Evolutionary conservation across 164 flowering plant genomes (phyloP).

Genomic region (Umbilicus rupestris): DNA sequence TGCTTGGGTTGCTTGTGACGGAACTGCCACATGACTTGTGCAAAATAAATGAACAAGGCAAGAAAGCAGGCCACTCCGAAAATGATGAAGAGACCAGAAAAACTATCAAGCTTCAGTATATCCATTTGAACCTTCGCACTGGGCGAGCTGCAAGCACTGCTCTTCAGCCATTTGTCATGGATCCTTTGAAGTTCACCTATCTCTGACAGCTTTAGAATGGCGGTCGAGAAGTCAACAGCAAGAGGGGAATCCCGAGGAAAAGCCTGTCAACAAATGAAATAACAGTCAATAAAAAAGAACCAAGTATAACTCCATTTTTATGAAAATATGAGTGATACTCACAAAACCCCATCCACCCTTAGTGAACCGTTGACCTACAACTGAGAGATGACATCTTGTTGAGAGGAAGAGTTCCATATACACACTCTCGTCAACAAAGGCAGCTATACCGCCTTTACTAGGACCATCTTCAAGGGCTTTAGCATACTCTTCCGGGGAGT

Average conservation of each 20-base stretch:
- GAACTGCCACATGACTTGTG: slow-evolving; percentile 25
- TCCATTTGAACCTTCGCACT: slow-evolving; percentile 28
- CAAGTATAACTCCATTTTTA: not conserved
- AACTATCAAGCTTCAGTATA: slow-evolving; percentile 40
- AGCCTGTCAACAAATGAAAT: slow-evolving; percentile 25
- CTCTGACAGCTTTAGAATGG: slow-evolving; percentile 47
- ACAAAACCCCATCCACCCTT: slow-evolving; percentile 69
- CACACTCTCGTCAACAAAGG: slow-evolving; percentile 49
- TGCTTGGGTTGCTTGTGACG: slow-evolving; percentile 12
- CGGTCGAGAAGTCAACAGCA: slow-evolving; percentile 56
- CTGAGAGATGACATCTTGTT: slow-evolving; percentile 39
- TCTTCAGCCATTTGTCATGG: slow-evolving; percentile 55
- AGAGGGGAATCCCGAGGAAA: slow-evolving; percentile 58
- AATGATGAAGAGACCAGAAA: slow-evolving; percentile 41
- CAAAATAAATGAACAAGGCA: slow-evolving; percentile 33
- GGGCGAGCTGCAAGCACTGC: slow-evolving; percentile 39
- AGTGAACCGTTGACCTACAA: slow-evolving; percentile 58
- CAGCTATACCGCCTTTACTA: slow-evolving; percentile 55
- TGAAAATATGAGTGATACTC: slow-evolving; percentile 21
- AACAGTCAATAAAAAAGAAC: not conserved
- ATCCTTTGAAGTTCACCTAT: slow-evolving; percentile 54
- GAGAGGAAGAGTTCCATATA: slow-evolving; percentile 57
- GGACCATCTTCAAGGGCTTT: slow-evolving; percentile 46
- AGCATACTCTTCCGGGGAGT: slow-evolving; percentile 30
- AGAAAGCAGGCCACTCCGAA: slow-evolving; percentile 43